A percentile compares a stretch with the other conserved stretches of the same genome.
These are phyloP conservation scores for Russula ochroleuca DNA, from an alignment of 768 basidiomycete species.

Conservation along the genomic window DNA sequence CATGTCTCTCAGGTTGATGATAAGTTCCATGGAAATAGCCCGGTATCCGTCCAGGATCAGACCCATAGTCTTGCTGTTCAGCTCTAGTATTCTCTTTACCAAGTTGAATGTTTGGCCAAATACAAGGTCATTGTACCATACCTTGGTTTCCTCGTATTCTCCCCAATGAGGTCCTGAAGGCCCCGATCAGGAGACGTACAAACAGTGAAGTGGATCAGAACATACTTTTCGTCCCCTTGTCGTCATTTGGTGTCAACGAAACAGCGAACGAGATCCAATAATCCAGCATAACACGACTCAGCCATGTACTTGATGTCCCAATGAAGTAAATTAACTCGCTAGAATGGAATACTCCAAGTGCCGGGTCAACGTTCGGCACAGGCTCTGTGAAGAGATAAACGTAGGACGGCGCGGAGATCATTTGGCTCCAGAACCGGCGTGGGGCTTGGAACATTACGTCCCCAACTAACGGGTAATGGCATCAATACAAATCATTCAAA, in stretches of 20 bases:
- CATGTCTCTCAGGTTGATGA: background rate
- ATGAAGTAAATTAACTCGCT: constrained; percentile 30
- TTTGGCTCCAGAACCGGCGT: constrained; percentile 41
- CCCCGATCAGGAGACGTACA: background rate
- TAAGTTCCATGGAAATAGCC: constrained; percentile 2
- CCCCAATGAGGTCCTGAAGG: constrained; percentile 7
- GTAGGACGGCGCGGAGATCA: constrained; percentile 39
- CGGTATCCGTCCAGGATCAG: constrained; percentile 16
- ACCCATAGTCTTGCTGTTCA: constrained; percentile 4
- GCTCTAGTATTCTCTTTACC: constrained; percentile 14
- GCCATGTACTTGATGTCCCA: background rate
- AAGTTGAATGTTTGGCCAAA: background rate
- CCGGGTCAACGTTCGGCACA: constrained; percentile 26
- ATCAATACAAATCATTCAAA: background rate
- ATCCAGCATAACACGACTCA: constrained; percentile 40
- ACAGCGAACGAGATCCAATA: constrained; percentile 48
- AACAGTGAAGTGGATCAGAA: background rate
- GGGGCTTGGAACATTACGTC: constrained; percentile 42
- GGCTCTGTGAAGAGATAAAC: constrained; percentile 44
- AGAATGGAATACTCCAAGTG: constrained; percentile 25
- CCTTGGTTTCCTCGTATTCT: constrained; percentile 7
- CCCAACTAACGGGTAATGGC: constrained; percentile 29
- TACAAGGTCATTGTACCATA: background rate
- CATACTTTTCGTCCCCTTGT: constrained; percentile 36
- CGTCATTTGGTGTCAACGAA: constrained; percentile 44